Conservation (phyloP, 106 monocot species). For the Dendrobium officinale region DNA sequence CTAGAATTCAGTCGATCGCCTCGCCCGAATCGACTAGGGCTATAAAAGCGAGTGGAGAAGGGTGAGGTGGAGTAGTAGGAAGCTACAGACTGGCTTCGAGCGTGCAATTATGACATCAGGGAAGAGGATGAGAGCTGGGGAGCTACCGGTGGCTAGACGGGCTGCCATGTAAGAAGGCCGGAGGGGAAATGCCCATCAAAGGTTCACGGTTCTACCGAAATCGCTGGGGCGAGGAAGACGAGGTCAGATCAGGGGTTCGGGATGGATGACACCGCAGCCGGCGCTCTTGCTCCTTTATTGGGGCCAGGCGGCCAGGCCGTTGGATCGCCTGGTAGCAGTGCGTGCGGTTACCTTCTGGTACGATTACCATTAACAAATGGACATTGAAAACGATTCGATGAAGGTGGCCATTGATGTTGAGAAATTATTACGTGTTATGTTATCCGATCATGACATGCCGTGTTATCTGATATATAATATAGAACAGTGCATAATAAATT, state of each 20-base stretch:
- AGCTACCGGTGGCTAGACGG: conserved; percentile 4
- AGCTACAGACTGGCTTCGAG: conserved; percentile 30
- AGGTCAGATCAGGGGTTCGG: neutral
- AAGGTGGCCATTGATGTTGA: no score
- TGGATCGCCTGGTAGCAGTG: neutral
- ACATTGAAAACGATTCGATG: no score
- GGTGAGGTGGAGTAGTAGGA: conserved; percentile 50
- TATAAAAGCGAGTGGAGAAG: conserved; percentile 55
- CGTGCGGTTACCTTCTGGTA: no score
- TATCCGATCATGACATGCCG: no score
- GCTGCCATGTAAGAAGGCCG: conserved; percentile 7
- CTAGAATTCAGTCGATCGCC: neutral
- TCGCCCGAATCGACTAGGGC: conserved; percentile 4
- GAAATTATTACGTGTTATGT: no score
- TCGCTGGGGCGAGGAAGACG: neutral
- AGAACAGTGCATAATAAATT: no score
- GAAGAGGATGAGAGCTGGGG: conserved; percentile 1
- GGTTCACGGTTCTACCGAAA: neutral
- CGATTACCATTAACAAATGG: no score
- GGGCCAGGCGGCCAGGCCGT: neutral
- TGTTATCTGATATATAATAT: no score
- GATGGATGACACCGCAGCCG: neutral
- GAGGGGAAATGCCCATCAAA: conserved; percentile 29
- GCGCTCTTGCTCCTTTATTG: neutral
- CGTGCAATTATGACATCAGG: conserved; percentile 6